Conservation (phyloP, 805 yeast species). For the Starmerella etchellsii region DNA sequence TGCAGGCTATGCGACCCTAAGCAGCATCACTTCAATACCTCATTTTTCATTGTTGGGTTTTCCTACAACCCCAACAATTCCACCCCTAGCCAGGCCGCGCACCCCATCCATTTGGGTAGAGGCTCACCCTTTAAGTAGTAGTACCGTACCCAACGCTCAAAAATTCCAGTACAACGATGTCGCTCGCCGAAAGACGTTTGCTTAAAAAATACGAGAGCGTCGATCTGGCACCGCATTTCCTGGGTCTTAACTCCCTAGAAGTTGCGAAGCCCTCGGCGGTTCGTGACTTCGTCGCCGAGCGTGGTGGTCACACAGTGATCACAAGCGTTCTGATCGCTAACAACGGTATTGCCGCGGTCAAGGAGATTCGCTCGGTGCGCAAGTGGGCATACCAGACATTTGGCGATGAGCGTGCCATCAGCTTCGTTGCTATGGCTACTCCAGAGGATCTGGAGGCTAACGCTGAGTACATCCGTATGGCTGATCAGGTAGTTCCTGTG, state of each 20-base stretch:
- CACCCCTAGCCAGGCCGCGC: too few relatives aligned
- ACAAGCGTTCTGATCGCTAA: slow-evolving; percentile 78
- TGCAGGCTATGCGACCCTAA: too few relatives aligned
- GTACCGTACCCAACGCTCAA: too few relatives aligned
- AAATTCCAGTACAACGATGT: neutral
- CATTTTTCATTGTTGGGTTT: too few relatives aligned
- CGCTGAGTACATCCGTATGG: slow-evolving; percentile 97
- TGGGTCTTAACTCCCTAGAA: slow-evolving; percentile 68
- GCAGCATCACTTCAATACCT: too few relatives aligned
- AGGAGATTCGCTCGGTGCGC: slow-evolving; percentile 91
- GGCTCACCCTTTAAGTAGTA: too few relatives aligned
- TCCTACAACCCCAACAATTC: too few relatives aligned
- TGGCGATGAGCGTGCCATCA: slow-evolving; percentile 85
- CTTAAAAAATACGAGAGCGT: slow-evolving; percentile 23
- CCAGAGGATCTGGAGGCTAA: slow-evolving; percentile 98
- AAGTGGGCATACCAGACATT: slow-evolving; percentile 99
- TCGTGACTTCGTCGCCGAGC: slow-evolving; percentile 69
- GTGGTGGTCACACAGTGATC: slow-evolving; percentile 93
- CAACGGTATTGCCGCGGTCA: slow-evolving; percentile 98
- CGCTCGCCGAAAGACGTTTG: slow-evolving; percentile 11
- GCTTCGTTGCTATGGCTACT: slow-evolving; percentile 96
- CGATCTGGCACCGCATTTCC: slow-evolving; percentile 55
- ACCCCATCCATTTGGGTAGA: too few relatives aligned
- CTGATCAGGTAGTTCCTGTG: slow-evolving; percentile 94
- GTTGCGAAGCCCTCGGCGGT: slow-evolving; percentile 58